These are phyloP conservation scores for Gypsophila paniculata DNA, from an alignment of 179 eudicot species.

Conservation along the genomic window DNA sequence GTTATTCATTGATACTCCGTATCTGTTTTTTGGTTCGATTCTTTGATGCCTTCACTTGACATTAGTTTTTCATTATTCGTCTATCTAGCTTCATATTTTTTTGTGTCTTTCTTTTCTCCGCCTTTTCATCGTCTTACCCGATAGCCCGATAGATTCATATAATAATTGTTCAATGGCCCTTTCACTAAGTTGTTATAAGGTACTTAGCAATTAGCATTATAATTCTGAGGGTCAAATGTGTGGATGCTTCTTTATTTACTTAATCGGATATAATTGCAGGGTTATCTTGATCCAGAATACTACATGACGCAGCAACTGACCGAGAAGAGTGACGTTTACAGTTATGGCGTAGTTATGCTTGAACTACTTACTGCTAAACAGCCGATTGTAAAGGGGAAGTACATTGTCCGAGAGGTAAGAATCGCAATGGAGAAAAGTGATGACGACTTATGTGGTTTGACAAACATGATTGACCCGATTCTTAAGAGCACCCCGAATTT, in stretches of 20 bases:
- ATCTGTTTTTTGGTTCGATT: not conserved
- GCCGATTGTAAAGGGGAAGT: conserved; percentile 86
- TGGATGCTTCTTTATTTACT: too few relatives aligned
- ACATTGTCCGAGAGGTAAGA: conserved; percentile 71
- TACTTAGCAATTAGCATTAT: too few relatives aligned
- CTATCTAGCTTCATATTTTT: too few relatives aligned
- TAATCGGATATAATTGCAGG: conserved; percentile 46
- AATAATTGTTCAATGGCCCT: too few relatives aligned
- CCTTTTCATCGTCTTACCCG: too few relatives aligned
- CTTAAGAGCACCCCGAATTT: conserved; percentile 34
- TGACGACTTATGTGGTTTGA: conserved; percentile 50
- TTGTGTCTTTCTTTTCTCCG: too few relatives aligned
- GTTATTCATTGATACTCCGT: not conserved
- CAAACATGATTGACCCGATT: conserved; percentile 56
- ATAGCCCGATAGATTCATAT: too few relatives aligned
- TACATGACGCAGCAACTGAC: conserved; percentile 89
- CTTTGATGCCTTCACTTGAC: too few relatives aligned
- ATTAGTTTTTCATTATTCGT: too few relatives aligned
- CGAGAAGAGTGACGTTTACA: conserved; percentile 88
- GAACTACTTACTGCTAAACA: conserved; percentile 70
- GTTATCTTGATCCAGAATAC: conserved; percentile 93
- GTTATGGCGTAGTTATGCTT: conserved; percentile 89
- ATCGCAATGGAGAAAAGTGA: conserved; percentile 39
- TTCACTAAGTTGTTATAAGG: too few relatives aligned
- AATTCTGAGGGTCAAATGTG: too few relatives aligned